Evolutionary conservation across 2,329 filamentous ascomycete genomes (phyloP), one percentile per base, ranked within the genome.

Genomic region (Epichloe brachyelytri): DNA sequence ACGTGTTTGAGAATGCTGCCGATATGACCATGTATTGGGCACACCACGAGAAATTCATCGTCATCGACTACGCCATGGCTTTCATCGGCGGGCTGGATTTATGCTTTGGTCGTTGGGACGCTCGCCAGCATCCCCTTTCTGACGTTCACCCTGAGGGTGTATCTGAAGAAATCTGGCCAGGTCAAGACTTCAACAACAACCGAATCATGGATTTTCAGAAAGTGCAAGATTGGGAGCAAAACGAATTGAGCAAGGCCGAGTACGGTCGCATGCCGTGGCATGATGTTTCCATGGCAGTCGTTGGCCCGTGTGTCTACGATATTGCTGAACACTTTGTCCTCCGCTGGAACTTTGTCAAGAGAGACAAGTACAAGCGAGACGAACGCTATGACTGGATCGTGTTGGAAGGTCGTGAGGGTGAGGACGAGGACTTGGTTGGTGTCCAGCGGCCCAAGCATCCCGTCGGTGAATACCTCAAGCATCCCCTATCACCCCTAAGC

Each of bases 11-110:
- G 60, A 96, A 96, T 61, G 86, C 85, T 2, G 86, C 86, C 33
- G 91, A 97, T 59, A 94, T 95, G 87, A 96, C 89, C 0, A 88
- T 96, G 62, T 96, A 95, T 71, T 97, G 91, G 82, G 93, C 93
- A 0, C 93, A 98, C 64, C 93, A 98, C 64, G 93, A 98, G 62
- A 98, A 98, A 65, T 94, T 96, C 63, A 86, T 97, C 50, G 86
- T 98, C 17, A 86, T 97, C 49, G 93, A 97, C 68, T 95, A 95
- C 62, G 78, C 83, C 15, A 70, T 91, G 59, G 93, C 89, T 14
- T 97, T 97, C 62, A 91, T 97, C 53, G 93, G 93, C 49, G 93
- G 93, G 0, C 74, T 98, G 5, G 93, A 98, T 68, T 73, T 97
- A 34, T 98, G 93, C 67, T 98, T 96, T 64, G 93, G 93, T 8